Conservation (phyloP, 169 alveolate species). For the Plasmodium vinckei region DNA sequence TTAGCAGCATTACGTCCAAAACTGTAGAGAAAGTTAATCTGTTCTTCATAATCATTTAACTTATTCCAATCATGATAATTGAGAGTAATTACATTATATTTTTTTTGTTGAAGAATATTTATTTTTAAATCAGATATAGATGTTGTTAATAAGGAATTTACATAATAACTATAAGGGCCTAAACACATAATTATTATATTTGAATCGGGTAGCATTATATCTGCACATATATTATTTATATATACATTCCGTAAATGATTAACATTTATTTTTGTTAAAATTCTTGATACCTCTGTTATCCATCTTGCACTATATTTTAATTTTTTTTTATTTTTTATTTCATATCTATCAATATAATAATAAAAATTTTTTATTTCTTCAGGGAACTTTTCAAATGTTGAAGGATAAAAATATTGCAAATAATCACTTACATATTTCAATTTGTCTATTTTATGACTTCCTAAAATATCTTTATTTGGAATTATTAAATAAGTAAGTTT, state of each 20-base stretch:
- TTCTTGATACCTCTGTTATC: slow-evolving; percentile 81
- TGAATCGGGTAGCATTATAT: slow-evolving; percentile 79
- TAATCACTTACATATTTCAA: slow-evolving; percentile 82
- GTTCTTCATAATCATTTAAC: slow-evolving; percentile 71
- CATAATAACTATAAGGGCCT: slow-evolving; percentile 88
- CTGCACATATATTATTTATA: slow-evolving; percentile 82
- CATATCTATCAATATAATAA: slow-evolving; percentile 72
- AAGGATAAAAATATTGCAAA: slow-evolving; percentile 74
- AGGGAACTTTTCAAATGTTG: slow-evolving; percentile 61
- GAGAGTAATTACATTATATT: slow-evolving; percentile 51
- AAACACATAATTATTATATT: slow-evolving; percentile 79
- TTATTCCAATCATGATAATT: slow-evolving; percentile 74
- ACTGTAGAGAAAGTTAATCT: slow-evolving; percentile 61
- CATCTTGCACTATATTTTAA: slow-evolving; percentile 79
- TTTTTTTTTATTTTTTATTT: slow-evolving; percentile 73
- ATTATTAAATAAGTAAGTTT: slow-evolving; percentile 76
- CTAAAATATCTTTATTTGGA: slow-evolving; percentile 77
- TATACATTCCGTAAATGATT: slow-evolving; percentile 78
- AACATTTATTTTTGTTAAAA: slow-evolving; percentile 74
- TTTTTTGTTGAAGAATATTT: slow-evolving; percentile 42
- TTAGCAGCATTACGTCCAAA: slow-evolving; percentile 74
- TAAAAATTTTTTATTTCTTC: slow-evolving; percentile 73
- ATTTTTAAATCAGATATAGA: slow-evolving; percentile 55
- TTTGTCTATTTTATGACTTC: slow-evolving; percentile 80
- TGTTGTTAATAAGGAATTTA: slow-evolving; percentile 77